Evolutionary conservation across 345 rosid species (phyloP), one percentile per base, ranked within the genome.

Genomic region (Barbarea vulgaris): DNA sequence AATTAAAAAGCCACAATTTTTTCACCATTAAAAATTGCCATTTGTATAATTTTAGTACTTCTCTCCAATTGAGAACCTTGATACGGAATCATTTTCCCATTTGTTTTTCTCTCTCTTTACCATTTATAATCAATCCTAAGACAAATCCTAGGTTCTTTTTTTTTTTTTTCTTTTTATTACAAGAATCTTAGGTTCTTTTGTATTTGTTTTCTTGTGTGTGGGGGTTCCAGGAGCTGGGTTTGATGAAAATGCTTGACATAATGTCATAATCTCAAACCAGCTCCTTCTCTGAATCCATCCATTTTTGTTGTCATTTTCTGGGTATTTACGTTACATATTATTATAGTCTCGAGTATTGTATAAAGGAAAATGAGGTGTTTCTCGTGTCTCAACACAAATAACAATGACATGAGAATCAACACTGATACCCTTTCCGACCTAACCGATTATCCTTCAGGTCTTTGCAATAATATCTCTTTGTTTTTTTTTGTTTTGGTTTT

Each of bases 341-440:
- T 24, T 4, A 21, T 73, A 17, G 17, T 53, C n/a, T 3, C 7
- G 7, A 39, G 5, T 2, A 5, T 8, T 1, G 6, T 6, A 9
- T 6, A 14, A 41, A 54, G 14, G 30, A 67, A 68, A 65, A 91
- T 88, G 97, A 83, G 84, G 69, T 94, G 98, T 81, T 94, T 94
- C 79, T 85, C 91, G 74, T 94, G 98, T 78, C 42, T 88, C 13
- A 79, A 25, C 69, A 68, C 85, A 1, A 78, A 64, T n/a, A 75
- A 75, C 24, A 83, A 83, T 17, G 97, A 83, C 61, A 75, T 51
- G 67, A 85, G 84, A 76, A 83, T 91, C 80, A 93, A 88, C 66
- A 69, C 80, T 71, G 93, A 88, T 59, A 81, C 83, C 62, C 83
- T 79, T 39, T 42, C 87, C 78, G 41, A 58, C 67, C 60, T 83